Evolutionary conservation across 2,329 filamentous ascomycete genomes (phyloP), one percentile per base, ranked within the genome.

Genomic region (Penicillium sp.): DNA sequence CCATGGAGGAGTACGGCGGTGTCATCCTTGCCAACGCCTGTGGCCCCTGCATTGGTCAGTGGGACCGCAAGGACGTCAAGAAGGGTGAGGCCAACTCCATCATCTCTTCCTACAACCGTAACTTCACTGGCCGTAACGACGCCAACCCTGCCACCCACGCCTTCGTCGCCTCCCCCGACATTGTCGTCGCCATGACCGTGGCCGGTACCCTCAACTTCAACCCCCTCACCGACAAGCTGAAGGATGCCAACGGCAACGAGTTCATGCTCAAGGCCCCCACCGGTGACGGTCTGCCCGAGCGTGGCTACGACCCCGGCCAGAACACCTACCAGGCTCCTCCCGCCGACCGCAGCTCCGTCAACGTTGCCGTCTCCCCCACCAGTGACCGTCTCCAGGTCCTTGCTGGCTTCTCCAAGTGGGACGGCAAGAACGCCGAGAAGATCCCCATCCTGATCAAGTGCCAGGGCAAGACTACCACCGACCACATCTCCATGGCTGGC

Each of bases 71-170:
- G 58, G 91, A 97, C 62, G 89, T 96, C 48, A 86, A 90, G 81
- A 96, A 97, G 83, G 91, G 91, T 59, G 84, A 88, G 63, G 78
- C 90, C 65, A 98, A 98, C 84, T 94, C 90, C 5, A 98, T 98
- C 71, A 79, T 98, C 69, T 96, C 90, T 40, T 97, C 93, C 27
- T 98, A 96, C 85, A 98, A 98, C 86, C 90, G 93, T 75, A 97
- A 98, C 84, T 97, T 98, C 79, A 97, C 91, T 53, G 91, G 91
- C 59, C 89, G 93, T 69, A 97, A 97, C 73, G 90, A 95, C 62
- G 90, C 88, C 59, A 97, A 95, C 80, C 90, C 90, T 36, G 89
- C 89, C 47, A 95, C 90, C 44, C 90, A 95, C 78, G 88, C 88
- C 49, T 95, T 95, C 72, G 90, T 95, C 59, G 85, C 90, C 56